These are phyloP conservation scores for Galerina sulciceps DNA, from an alignment of 768 basidiomycete species.

Conservation along the genomic window DNA sequence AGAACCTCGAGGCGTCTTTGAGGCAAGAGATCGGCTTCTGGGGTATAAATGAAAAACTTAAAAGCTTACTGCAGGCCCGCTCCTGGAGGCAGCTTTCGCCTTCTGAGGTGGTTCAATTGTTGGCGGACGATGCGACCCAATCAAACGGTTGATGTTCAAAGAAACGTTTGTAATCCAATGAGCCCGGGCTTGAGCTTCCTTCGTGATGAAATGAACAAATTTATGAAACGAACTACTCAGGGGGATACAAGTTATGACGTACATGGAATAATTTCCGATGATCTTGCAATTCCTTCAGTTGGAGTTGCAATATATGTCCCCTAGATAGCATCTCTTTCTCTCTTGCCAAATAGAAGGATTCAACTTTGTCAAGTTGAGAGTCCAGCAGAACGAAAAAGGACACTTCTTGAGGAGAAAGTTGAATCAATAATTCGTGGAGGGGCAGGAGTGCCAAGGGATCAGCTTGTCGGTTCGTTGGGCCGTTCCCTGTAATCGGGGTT, in stretches of 20 bases:
- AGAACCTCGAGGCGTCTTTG: no score
- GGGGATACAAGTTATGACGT: conserved; percentile 14
- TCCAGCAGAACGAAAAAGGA: conserved; percentile 83
- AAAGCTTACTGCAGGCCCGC: no score
- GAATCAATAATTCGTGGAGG: conserved; percentile 51
- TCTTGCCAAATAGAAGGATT: conserved; percentile 76
- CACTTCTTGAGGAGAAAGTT: conserved; percentile 62
- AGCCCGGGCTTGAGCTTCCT: conserved; percentile 21
- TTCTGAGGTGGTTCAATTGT: not conserved
- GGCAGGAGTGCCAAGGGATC: conserved; percentile 35
- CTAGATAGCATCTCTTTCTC: conserved; percentile 64
- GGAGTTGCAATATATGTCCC: conserved; percentile 56
- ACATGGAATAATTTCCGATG: conserved; percentile 69
- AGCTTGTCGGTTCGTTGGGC: conserved; percentile 1
- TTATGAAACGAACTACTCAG: not conserved
- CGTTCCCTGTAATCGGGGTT: not conserved
- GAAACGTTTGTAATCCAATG: conserved; percentile 20
- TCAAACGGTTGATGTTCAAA: conserved; percentile 15
- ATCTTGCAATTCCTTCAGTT: conserved; percentile 75
- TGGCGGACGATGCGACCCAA: not conserved
- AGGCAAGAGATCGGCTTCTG: no score
- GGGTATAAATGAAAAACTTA: no score
- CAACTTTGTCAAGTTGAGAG: conserved; percentile 81
- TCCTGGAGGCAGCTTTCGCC: not conserved
- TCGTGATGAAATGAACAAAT: not conserved